phyloP scores from a whole-genome alignment of 2,329 filamentous ascomycete species.

The Ceratocystis cubensis region DNA sequence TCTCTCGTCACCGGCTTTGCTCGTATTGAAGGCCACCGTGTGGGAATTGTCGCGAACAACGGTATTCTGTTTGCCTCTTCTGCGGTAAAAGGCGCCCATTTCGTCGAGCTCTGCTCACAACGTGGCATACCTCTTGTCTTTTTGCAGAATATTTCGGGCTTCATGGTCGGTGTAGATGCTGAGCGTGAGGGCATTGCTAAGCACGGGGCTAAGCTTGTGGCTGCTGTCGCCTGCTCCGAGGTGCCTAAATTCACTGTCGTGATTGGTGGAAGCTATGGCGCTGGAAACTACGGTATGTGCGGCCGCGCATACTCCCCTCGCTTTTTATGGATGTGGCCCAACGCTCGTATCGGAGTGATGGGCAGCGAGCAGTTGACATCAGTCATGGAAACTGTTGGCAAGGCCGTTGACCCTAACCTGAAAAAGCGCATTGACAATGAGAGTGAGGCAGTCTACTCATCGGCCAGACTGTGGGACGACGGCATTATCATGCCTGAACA shows the following conservation, averaged over 20 bases:
- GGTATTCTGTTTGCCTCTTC: slow-evolving; percentile 87
- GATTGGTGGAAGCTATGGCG: slow-evolving; percentile 83
- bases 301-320: slow-evolving; percentile 84
- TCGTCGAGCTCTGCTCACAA: slow-evolving; percentile 87
- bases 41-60: slow-evolving; percentile 91
- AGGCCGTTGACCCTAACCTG: slow-evolving; percentile 59
- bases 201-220: slow-evolving; percentile 93
- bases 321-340: slow-evolving; percentile 95
- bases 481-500: slow-evolving; percentile 69
- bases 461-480: slow-evolving; percentile 79
- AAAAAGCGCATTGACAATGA: slow-evolving; percentile 78
- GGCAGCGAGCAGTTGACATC: slow-evolving; percentile 79
- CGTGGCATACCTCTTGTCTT: slow-evolving; percentile 83
- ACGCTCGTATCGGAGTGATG: slow-evolving; percentile 94
- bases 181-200: slow-evolving; percentile 95
- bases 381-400: slow-evolving; percentile 90
- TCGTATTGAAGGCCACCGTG: slow-evolving; percentile 73
- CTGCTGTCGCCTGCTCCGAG: slow-evolving; percentile 82
- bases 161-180: slow-evolving; percentile 92
- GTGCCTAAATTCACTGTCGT: slow-evolving; percentile 97
- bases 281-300: slow-evolving; percentile 98
- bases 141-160: slow-evolving; percentile 91
- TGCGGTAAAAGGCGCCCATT: slow-evolving; percentile 87
- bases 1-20: slow-evolving; percentile 90
- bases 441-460: slow-evolving; percentile 79